Base-by-base conservation (phyloP, 176 grass and related monocot genomes). In the Zea mays region DNA sequence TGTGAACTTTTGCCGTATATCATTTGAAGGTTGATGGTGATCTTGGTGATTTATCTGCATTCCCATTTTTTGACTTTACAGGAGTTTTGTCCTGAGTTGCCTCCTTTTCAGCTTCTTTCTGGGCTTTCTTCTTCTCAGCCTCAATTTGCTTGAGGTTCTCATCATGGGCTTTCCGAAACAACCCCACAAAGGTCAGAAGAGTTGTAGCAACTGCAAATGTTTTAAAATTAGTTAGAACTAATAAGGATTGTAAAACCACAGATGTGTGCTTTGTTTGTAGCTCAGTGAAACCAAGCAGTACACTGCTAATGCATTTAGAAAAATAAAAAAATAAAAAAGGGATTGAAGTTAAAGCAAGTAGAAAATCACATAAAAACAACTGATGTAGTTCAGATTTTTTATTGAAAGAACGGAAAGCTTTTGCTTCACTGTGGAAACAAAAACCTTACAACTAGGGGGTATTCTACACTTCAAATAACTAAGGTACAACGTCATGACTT, bases 61-160 rank as follows among this genome's bases (percentile, higher is more conserved):
- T 10, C 69, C 65, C 86, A 72, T 77, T 83, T 81, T 66, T 88
- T 16, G 71, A 88, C 65, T 88, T 88, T 49, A 60, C 43, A 77
- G 86, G 86, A 76, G 72, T 81, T 76, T 44, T 80, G 49, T 88
- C 82, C 72, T 85, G 82, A 35, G 41, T 86, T 72, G 75, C 91
- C 61, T 93, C 89, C 70, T 89, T 90, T 69, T 98, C 96, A n/a
- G 91, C 81, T 51, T 92, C 89, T 77, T 94, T 97, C 51, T 73
- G 89, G 55, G 91, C 89, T 84, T 94, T 94, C 74, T 98, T 98
- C 85, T 85, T 98, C 74, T 88, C 87, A 59, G 78, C 68, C 72
- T 94, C 91, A 47, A 86, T 90, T 56, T 94, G 78, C 74, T 92
- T 94, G 34, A 86, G 63, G 83, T 98, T 98, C 74, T 98, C 96